phyloP scores from a whole-genome alignment of 2,329 filamentous ascomycete genomes.

The Kalmusia sp. region DNA sequence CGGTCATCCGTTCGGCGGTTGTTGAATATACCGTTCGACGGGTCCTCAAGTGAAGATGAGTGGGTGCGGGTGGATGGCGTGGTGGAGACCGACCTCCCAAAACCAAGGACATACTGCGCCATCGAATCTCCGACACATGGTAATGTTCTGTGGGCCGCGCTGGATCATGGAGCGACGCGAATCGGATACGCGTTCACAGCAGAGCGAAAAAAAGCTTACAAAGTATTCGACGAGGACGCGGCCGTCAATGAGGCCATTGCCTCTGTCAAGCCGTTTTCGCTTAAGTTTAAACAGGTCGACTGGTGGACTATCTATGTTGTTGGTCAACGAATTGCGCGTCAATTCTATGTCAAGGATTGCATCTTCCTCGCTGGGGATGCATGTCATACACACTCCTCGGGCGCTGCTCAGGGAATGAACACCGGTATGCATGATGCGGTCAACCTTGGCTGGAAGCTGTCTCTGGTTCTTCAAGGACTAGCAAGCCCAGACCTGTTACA shows the following conservation, averaged over 20 bases:
- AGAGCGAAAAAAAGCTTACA: constrained; percentile 46
- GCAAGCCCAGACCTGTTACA: constrained; percentile 52
- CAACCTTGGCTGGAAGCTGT: constrained; percentile 64
- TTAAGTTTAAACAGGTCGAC: constrained; percentile 49
- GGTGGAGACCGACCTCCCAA: constrained; percentile 58
- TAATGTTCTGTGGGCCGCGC: constrained; percentile 62
- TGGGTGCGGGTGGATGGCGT: constrained; percentile 63
- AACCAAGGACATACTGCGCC: constrained; percentile 54
- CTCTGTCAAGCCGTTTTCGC: constrained; percentile 49
- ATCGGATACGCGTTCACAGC: constrained; percentile 62
- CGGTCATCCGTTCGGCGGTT: constrained; percentile 56
- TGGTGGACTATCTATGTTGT: constrained; percentile 56
- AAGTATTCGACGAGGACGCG: constrained; percentile 44
- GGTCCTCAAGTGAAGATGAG: constrained; percentile 57
- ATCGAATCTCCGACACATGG: constrained; percentile 62
- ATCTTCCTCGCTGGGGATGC: constrained; percentile 65
- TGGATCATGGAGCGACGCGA: constrained; percentile 61
- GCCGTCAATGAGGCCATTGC: constrained; percentile 49
- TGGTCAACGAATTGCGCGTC: constrained; percentile 49
- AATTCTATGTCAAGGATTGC: constrained; percentile 48
- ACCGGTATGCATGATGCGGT: constrained; percentile 62
- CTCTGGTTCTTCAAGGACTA: constrained; percentile 51
- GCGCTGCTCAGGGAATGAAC: constrained; percentile 66
- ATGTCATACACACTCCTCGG: constrained; percentile 63
- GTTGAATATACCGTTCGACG: constrained; percentile 58